Evolutionary conservation across 768 basidiomycete species (phyloP), one percentile per base, ranked within the genome.

Genomic region (Tricholoma flavovirens): DNA sequence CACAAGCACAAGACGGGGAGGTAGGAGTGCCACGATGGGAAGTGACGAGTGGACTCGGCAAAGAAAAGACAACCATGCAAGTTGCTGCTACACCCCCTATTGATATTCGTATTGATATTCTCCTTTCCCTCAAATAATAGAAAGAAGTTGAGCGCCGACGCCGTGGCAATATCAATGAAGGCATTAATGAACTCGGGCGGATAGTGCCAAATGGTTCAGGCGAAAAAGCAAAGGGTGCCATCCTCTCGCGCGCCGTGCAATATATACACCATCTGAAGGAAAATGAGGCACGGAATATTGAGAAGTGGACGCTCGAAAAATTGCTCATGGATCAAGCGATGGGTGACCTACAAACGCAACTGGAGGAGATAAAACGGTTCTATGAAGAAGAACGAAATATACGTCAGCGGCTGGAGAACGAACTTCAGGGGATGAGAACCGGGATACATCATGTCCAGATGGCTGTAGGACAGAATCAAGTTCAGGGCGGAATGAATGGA

Each of bases 81-180:
- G 84, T 75, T 17, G n/a, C 51, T 29, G 36, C 5, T 9, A 43
- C 6, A 7, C 42, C 29, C 17, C 30, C 40, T 9, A 5, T 24
- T 53, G 38, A 55, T 21, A 14, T 36, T 56, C 15, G 0, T 21
- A 32, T 17, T 49, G 14, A 33, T 22, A 10, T 22, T n/a, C 17
- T n/a, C 26, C 19, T 14, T 36, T 14, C 6, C 15, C 38, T 15
- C 6, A 11, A 50, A 9, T 60, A 53, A 51, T 74, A 98, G 95
- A 98, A 98, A 91, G 94, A 98, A 74, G 94, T 98, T 11, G 96
- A 99, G 70, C 88, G 96, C 53, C 84, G 93, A 35, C 87, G 96
- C 53, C 80, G 96, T 48, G 94, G 94, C 15, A 93, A 93, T 62
- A 98, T 99, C 73, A 97, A 96, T 71, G 90, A 95, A 59, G 95